Evolutionary conservation across 192 early-diverging fungal species (phyloP).

Genomic region (Phlyctochytrium bullatum): DNA sequence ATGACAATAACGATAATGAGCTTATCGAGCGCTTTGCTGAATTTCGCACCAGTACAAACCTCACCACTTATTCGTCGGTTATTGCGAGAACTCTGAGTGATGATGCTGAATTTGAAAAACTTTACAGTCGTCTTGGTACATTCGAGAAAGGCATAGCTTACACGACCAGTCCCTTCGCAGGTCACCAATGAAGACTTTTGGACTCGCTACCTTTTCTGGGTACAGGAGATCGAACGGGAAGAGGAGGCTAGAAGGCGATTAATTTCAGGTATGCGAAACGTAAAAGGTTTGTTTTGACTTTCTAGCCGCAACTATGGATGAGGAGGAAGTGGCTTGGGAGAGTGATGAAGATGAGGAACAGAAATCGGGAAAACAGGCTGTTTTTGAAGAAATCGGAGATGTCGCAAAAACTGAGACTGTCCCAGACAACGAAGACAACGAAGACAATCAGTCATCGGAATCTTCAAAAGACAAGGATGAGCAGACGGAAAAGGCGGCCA

Average conservation of each 20-base stretch:
- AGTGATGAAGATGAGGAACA: slow-evolving; percentile 24
- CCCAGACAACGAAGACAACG: background rate
- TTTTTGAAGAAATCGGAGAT: background rate
- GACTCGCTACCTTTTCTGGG: slow-evolving; percentile 43
- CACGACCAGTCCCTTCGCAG: slow-evolving; percentile 27
- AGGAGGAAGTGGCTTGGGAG: slow-evolving; percentile 24
- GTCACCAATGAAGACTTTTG: slow-evolving; percentile 39
- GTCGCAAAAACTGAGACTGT: background rate
- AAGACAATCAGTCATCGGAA: too few relatives aligned
- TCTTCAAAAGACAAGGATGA: background rate
- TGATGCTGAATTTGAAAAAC: slow-evolving; percentile 27
- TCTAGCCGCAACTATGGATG: slow-evolving; percentile 16
- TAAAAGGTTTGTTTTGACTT: background rate
- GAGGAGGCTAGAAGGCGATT: slow-evolving; percentile 36
- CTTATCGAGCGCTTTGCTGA: slow-evolving; percentile 14
- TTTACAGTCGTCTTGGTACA: slow-evolving; percentile 26
- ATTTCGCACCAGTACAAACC: slow-evolving; percentile 20
- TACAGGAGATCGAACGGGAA: slow-evolving; percentile 38
- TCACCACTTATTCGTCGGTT: slow-evolving; percentile 18
- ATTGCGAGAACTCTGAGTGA: slow-evolving; percentile 32
- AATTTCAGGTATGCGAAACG: slow-evolving; percentile 22
- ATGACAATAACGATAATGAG: slow-evolving; percentile 10
- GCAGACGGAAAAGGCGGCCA: background rate
- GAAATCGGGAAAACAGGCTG: background rate
- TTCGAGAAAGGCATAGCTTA: background rate